Conservation (phyloP, 441 rosid genomes). For the Macaranga tanarius region DNA sequence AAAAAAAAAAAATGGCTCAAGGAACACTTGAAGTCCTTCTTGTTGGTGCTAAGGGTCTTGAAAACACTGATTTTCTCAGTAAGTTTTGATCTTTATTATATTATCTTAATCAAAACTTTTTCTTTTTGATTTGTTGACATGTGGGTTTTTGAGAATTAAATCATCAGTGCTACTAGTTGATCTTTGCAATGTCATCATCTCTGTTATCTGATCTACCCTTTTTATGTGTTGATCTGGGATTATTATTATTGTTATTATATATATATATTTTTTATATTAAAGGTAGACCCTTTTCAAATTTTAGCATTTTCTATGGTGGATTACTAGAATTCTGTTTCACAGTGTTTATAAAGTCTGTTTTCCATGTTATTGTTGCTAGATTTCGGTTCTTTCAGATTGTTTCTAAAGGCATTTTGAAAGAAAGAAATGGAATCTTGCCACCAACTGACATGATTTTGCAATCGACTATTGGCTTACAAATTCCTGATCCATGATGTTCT, state of each 20-base stretch:
- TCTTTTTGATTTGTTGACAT: no score
- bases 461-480: neutral
- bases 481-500: neutral
- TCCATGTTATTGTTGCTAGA: no score
- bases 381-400: no score
- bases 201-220: neutral
- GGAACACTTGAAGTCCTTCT: constrained; percentile 51
- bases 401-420: no score
- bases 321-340: neutral
- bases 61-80: constrained; percentile 47
- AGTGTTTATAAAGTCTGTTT: no score
- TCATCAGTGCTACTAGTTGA: neutral
- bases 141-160: neutral
- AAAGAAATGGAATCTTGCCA: no score
- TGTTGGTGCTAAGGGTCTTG: constrained; percentile 48
- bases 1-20: constrained; percentile 29
- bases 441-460: no score
- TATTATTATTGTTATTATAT: no score
- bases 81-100: neutral
- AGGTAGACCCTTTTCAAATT: no score
- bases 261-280: no score
- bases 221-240: constrained; percentile 1
- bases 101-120: no score
- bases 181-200: neutral
- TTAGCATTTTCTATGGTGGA: neutral